Evolutionary conservation across 2,329 filamentous ascomycete species (phyloP), one percentile per base, ranked within the genome.

Genomic region (Epichloe coenophiala): DNA sequence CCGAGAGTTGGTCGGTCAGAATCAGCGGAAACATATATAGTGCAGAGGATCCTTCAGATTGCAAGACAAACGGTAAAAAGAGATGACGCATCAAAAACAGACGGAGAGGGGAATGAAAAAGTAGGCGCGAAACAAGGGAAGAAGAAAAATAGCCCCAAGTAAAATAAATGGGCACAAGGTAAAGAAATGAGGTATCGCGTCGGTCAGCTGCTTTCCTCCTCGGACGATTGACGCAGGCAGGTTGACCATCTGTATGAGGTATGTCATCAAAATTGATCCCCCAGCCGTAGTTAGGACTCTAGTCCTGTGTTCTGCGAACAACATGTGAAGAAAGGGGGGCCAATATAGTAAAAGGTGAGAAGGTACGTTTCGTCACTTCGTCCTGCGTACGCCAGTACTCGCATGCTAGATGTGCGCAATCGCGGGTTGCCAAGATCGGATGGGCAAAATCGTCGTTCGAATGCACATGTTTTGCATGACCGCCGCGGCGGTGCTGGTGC

Each of bases 301-400:
- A 23, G 45, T 17, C 17, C 37, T 23, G n/a, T 39, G 36, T 36
- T 40, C 46, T 49, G 48, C 45, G 21, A 45, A 52, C 49, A 48
- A 51, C 36, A 27, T 47, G 13, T 27, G 44, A 35, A 48, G 47
- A 49, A 37, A 44, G 19, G 27, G 45, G 45, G 43, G 47, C 49
- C 35, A 55, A 58, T 56, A 56, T 49, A 57, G 60, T 56, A 63
- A 60, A 60, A 57, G 63, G 52, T 57, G 57, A 58, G 58, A 61
- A 59, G 60, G 59, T 63, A 57, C 57, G 60, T 63, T 63, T 68
- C 65, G 64, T 69, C 64, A 65, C 61, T 62, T 69, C 64, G 65
- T 68, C 64, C 60, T 63, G 66, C 61, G 58, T 66, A 59, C 62
- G 64, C 63, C 63, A 61, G 61, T 60, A 59, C 56, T 64, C 60